Evolutionary conservation across 108 stramenopile genomes (phyloP).

Genomic region (Nannochloropsis gaditana): DNA sequence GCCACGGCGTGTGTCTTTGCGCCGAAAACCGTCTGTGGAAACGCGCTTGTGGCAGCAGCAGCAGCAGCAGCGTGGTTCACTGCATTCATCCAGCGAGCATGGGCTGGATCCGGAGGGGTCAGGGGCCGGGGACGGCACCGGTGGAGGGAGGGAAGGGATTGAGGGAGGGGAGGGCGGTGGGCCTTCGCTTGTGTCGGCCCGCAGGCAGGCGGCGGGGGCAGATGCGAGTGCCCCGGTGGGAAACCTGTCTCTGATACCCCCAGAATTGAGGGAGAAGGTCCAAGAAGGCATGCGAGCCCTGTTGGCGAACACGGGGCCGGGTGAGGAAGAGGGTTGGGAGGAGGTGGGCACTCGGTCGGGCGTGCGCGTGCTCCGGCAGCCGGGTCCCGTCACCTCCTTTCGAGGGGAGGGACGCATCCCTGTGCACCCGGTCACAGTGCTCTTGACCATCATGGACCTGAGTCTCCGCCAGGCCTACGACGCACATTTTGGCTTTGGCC

Average conservation of each 20-base stretch:
- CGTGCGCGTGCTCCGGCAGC: background rate
- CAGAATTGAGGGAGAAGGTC: slow-evolving; percentile 3
- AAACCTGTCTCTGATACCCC: background rate
- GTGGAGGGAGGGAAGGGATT: too few relatives aligned
- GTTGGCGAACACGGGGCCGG: background rate
- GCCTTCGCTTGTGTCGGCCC: background rate
- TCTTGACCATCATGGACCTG: background rate
- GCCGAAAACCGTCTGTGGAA: background rate
- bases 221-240: background rate
- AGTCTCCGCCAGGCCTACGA: background rate
- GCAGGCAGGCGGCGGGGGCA: background rate
- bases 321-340: background rate
- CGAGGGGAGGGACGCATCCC: background rate
- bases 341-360: background rate
- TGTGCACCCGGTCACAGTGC: background rate
- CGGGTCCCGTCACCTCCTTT: background rate
- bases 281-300: background rate
- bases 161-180: background rate
- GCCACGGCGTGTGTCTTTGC: background rate
- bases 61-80: background rate
- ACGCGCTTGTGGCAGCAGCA: background rate
- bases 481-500: background rate
- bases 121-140: too few relatives aligned
- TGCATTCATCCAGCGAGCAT: too few relatives aligned
- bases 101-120: background rate